Conservation (phyloP, 192 early-diverging fungal species). For the Gorgonomyces haynaldii region DNA sequence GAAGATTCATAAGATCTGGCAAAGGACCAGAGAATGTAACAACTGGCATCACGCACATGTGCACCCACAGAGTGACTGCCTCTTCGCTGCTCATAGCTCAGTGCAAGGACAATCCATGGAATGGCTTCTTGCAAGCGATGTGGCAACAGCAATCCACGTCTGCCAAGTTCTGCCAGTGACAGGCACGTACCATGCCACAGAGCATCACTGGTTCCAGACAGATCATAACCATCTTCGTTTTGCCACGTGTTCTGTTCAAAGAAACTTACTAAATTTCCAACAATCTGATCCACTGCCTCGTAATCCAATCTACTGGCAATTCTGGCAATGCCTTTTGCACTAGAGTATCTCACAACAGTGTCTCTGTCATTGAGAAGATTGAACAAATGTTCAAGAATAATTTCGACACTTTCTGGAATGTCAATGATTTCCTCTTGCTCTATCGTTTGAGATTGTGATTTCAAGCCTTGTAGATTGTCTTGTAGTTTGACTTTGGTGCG, state of each 20-base stretch:
- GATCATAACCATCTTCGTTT: conserved; percentile 31
- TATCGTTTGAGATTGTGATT: conserved; percentile 7
- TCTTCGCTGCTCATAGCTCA: conserved; percentile 79
- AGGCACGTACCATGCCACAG: conserved; percentile 93
- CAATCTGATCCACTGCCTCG: conserved; percentile 73
- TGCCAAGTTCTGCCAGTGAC: conserved; percentile 81
- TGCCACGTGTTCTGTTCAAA: conserved; percentile 25
- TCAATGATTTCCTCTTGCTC: conserved; percentile 56
- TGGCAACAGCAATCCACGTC: conserved; percentile 72
- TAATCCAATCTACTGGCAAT: conserved; percentile 68
- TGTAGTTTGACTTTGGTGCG: not conserved
- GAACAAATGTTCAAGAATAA: conserved; percentile 72
- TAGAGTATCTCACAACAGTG: conserved; percentile 95
- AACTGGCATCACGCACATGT: conserved; percentile 89
- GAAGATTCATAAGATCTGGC: conserved; percentile 75
- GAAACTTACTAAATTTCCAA: conserved; percentile 81
- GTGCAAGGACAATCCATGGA: conserved; percentile 70
- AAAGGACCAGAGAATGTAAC: conserved; percentile 97
- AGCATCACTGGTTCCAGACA: conserved; percentile 73
- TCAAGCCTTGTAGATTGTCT: not conserved
- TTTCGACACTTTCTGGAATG: conserved; percentile 72
- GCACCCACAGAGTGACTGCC: conserved; percentile 86
- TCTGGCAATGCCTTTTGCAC: conserved; percentile 91
- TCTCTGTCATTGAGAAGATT: conserved; percentile 74
- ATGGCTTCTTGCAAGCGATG: conserved; percentile 55